Percentiles rank a stretch among this genome's conserved stretches.
phyloP scores from a whole-genome alignment of 805 yeast species.

The Teunomyces funiuensis region DNA sequence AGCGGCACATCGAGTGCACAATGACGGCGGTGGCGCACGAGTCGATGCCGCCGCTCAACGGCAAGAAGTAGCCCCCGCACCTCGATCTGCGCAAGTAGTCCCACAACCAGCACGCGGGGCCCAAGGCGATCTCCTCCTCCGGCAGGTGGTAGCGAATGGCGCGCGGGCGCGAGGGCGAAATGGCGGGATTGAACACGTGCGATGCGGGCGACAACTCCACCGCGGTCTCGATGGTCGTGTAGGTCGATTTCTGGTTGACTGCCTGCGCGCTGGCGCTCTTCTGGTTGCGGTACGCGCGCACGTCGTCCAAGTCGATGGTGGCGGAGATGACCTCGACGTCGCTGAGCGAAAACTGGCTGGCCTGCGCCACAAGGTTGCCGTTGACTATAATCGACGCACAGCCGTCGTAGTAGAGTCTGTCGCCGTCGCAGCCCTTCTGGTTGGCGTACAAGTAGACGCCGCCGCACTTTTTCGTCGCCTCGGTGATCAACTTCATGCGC shows the following conservation, averaged over 20 bases:
- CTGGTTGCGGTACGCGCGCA: slow-evolving; percentile 74
- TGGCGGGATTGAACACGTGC: slow-evolving; percentile 57
- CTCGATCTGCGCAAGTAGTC: slow-evolving; percentile 90
- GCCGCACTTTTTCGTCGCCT: slow-evolving; percentile 95
- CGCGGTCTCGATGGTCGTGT: slow-evolving; percentile 59
- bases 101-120: slow-evolving; percentile 99
- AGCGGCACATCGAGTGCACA: slow-evolving; percentile 89
- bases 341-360: slow-evolving; percentile 79
- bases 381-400: slow-evolving; percentile 93
- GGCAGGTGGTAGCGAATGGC: slow-evolving; percentile 70
- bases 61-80: slow-evolving; percentile 89
- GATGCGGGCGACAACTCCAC: slow-evolving; percentile 64
- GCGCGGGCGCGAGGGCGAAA: slow-evolving; percentile 55
- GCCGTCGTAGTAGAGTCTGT: slow-evolving; percentile 93
- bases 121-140: slow-evolving; percentile 94
- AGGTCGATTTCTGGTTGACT: slow-evolving; percentile 42
- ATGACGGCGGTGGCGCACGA: slow-evolving; percentile 96
- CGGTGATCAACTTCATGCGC: slow-evolving; percentile 79
- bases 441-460: slow-evolving; percentile 92
- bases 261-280: slow-evolving; percentile 79
- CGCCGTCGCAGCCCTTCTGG: slow-evolving; percentile 98
- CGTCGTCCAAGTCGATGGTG: slow-evolving; percentile 89
- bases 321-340: slow-evolving; percentile 97
- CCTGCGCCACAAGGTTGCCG: slow-evolving; percentile 91
- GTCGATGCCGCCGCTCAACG: slow-evolving; percentile 96